Base-by-base conservation (phyloP, 208 protist species). In the Wallacemonas sp. region DNA sequence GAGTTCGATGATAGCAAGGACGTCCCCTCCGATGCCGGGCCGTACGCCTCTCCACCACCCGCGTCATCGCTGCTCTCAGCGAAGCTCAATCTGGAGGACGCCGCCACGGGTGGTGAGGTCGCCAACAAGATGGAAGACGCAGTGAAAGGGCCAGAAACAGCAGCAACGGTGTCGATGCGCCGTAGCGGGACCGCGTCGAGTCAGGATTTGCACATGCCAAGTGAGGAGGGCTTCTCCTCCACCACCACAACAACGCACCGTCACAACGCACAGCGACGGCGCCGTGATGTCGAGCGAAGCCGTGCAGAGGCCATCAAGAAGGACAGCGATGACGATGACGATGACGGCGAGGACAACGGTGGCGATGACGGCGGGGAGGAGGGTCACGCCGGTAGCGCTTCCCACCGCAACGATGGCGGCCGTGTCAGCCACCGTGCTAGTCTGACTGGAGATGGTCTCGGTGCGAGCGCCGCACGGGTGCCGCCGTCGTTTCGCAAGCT, bases 1-100 rank as follows among this genome's bases (percentile, higher is more conserved):
- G 75, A 81, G 57, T 76, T 76, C 34, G 32, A 27, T 2, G 41
- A 41, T n/a, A 19, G 12, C n/a, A 58, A 58, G 52, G 52, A 58
- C 6, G 2, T 58, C 9, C 26, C 38, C 34, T 58, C 52, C 19
- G 52, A 58, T 58, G 52, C 52, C 6, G 52, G 52, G 52, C 4
- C 30, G 30, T 5, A 9, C 6, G 3, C 12, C 17, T 14, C 11
- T 5, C 41, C 9, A 47, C 12, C 41, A 47, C 17, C 41, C 12
- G 41, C 41, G 11, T 47, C 41, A 19, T 19, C 41, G 3, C 41
- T 19, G 41, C 41, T 19, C 11, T 24, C 41, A 3, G 17, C 17
- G 4, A 5, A 21, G 41, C 12, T 17, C 8, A 47, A 23, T 19
- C 12, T 38, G 34, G 12, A 16, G 34, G 8, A 38, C 19, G 17